Percentiles rank a stretch among this genome's conserved stretches.
Conservation (phyloP, 257 asterid genomes). For the Solanum corneliomulleri region DNA sequence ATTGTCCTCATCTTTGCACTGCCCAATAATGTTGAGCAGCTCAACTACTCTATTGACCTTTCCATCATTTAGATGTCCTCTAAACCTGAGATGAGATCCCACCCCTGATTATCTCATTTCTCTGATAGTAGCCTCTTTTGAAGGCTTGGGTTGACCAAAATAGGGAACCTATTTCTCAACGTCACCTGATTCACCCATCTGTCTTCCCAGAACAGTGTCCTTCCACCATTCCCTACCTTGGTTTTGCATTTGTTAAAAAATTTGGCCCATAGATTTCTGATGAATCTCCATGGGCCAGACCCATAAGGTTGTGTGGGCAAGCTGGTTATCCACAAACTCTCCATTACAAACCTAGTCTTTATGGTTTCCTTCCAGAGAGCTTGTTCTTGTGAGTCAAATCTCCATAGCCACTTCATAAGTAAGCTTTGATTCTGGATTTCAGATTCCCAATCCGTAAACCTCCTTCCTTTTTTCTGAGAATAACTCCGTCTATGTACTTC, state of each 20-base stretch:
- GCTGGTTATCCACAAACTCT: neutral
- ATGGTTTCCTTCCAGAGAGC: neutral
- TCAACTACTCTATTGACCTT: neutral
- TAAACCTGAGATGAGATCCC: neutral
- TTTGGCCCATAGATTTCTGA: neutral
- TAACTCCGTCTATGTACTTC: neutral
- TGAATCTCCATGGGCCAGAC: neutral
- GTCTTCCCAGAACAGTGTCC: neutral
- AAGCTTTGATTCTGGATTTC: neutral
- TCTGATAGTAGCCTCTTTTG: neutral
- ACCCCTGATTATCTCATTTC: neutral
- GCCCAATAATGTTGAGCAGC: neutral
- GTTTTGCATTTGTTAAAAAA: neutral
- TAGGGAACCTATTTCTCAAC: neutral
- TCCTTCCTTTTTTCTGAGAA: neutral
- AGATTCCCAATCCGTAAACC: neutral
- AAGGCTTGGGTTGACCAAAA: neutral
- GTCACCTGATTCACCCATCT: neutral
- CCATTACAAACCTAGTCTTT: neutral
- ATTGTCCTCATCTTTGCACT: neutral
- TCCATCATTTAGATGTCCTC: neutral
- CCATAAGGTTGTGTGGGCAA: neutral
- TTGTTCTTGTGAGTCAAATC: neutral
- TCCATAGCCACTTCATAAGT: neutral
- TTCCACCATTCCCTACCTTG: neutral